These are phyloP conservation scores for Lactifluus piperatus DNA, from an alignment of 768 basidiomycete species.

Conservation along the genomic window DNA sequence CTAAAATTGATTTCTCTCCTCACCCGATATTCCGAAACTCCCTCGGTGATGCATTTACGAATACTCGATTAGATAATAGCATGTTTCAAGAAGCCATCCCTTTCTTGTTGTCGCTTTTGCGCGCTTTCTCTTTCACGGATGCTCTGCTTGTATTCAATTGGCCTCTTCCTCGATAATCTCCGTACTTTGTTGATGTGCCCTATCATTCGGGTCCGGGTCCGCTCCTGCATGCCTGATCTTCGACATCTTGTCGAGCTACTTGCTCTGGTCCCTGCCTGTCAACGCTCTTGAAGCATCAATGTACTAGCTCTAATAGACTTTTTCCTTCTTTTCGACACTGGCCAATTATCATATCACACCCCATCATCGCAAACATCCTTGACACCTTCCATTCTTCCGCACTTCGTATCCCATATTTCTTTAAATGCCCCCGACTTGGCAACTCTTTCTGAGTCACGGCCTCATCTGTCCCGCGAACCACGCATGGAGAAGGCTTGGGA, in stretches of 20 bases:
- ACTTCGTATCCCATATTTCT: background rate
- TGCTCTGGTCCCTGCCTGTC: background rate
- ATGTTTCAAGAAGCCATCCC: background rate
- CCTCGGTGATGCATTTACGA: constrained; percentile 2
- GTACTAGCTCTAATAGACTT: background rate
- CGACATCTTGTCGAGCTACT: background rate
- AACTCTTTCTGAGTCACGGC: constrained; percentile 9
- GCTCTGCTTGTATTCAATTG: background rate
- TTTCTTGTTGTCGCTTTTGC: background rate
- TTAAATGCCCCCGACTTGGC: background rate
- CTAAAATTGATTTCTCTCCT: background rate
- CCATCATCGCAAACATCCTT: constrained; percentile 4
- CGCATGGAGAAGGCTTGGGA: constrained; percentile 9
- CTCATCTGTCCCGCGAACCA: constrained; percentile 14
- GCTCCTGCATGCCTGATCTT: background rate
- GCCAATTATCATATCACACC: constrained; percentile 1
- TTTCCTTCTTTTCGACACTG: constrained; percentile 5
- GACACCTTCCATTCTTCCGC: constrained; percentile 13
- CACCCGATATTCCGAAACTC: background rate
- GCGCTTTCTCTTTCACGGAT: background rate
- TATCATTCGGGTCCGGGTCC: background rate
- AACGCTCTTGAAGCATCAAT: background rate
- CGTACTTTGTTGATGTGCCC: background rate
- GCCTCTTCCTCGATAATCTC: background rate
- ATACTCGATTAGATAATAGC: background rate